phyloP scores from a whole-genome alignment of 2,329 filamentous ascomycete species.

The Fusarium sterilihyphosum region DNA sequence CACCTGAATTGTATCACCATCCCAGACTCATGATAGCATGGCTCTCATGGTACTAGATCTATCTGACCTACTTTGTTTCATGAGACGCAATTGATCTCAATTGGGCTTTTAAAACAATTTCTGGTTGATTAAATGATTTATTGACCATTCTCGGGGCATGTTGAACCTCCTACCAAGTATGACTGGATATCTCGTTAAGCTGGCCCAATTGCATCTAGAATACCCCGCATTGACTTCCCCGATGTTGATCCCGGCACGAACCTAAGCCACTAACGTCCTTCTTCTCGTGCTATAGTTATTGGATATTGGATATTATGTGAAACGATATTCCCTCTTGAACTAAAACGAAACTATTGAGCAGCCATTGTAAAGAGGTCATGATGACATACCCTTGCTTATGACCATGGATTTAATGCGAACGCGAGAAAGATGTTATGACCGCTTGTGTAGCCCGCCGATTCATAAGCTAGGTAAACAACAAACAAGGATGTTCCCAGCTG shows the following conservation, averaged over 20 bases:
- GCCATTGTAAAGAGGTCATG: not conserved
- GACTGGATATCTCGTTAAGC: not conserved
- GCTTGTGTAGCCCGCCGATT: not conserved
- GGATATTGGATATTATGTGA: not conserved
- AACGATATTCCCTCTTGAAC: not conserved
- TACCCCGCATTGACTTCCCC: not conserved
- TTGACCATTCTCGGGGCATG: not conserved
- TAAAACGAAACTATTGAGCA: too few relatives aligned
- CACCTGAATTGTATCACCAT: not conserved
- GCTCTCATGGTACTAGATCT: not conserved
- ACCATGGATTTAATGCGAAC: not conserved
- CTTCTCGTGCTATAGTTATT: not conserved
- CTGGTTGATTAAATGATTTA: not conserved
- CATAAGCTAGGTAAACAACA: conserved; percentile 10
- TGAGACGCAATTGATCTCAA: not conserved
- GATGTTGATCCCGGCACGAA: not conserved
- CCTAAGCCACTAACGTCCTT: not conserved
- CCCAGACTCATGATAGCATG: conserved; percentile 9
- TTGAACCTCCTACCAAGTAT: not conserved
- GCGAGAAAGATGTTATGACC: not conserved
- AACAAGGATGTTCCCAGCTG: conserved; percentile 17
- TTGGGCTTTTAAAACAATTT: not conserved
- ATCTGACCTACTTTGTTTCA: too few relatives aligned
- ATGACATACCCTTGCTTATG: not conserved
- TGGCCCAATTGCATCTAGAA: not conserved